Percentiles rank a stretch among this genome's conserved stretches.
These are phyloP conservation scores for Tolypocladium capitatum DNA, from an alignment of 2,329 filamentous ascomycete species.

Conservation along the genomic window DNA sequence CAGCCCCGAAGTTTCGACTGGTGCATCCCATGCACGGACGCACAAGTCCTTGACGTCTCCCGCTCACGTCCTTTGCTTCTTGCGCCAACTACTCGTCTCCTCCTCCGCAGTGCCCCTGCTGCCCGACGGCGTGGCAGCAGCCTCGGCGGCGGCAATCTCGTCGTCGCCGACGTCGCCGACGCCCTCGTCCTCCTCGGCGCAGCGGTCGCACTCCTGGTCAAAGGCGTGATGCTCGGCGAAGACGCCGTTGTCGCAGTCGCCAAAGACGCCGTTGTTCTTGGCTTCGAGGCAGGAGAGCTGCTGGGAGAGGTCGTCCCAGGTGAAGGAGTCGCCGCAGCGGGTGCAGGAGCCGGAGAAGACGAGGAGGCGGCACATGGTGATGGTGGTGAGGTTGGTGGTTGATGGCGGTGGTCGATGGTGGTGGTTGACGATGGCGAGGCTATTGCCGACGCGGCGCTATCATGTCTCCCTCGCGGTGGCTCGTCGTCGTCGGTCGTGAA, in stretches of 20 bases:
- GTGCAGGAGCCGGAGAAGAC: constrained; percentile 31
- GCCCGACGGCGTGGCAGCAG: not conserved
- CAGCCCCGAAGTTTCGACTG: not conserved
- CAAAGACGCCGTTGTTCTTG: constrained; percentile 33
- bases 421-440: not conserved
- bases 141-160: constrained; percentile 1
- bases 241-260: constrained; percentile 27
- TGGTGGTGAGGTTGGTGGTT: not conserved
- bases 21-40: too few species aligned
- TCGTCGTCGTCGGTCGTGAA: not conserved
- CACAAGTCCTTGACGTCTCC: not conserved
- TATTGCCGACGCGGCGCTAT: not conserved
- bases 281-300: constrained; percentile 34
- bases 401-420: not conserved
- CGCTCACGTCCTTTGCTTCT: constrained; percentile 19
- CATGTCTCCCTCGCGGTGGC: not conserved
- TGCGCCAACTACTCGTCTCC: constrained; percentile 8
- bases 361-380: constrained; percentile 32
- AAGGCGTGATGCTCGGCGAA: constrained; percentile 29
- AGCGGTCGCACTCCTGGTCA: constrained; percentile 34
- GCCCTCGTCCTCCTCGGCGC: constrained; percentile 27
- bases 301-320: constrained; percentile 31
- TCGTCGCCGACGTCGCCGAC: constrained; percentile 26
- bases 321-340: constrained; percentile 24
- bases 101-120: constrained; percentile 10